Evolutionary conservation across 2,329 filamentous ascomycete genomes (phyloP).

Genomic region (Trichoderma endophyticum): DNA sequence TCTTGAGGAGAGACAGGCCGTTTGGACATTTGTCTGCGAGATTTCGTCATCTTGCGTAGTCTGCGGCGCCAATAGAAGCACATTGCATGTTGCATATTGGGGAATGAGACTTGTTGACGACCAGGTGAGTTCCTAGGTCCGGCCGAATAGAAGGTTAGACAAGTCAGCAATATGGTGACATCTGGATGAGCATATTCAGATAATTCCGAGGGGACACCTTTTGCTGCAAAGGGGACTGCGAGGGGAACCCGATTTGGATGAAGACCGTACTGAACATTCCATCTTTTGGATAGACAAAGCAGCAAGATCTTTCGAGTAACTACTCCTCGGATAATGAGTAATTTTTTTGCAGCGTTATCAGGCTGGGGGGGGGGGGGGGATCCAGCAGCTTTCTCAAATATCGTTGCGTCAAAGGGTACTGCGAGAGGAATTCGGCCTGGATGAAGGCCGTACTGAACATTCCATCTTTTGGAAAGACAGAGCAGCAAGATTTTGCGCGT

Average conservation of each 20-base stretch:
- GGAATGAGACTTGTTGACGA: no score
- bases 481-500: no score
- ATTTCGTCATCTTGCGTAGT: no score
- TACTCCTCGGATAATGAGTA: slow-evolving; percentile 7
- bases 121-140: no score
- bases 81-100: no score
- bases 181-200: slow-evolving; percentile 68
- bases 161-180: slow-evolving; percentile 62
- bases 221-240: slow-evolving; percentile 46
- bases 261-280: slow-evolving; percentile 64
- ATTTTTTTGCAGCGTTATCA: neutral
- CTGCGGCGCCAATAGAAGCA: no score
- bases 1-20: no score
- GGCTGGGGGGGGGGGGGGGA: neutral
- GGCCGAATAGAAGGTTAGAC: slow-evolving; percentile 64
- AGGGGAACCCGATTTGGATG: slow-evolving; percentile 54
- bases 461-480: no score
- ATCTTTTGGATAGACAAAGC: slow-evolving; percentile 59
- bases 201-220: slow-evolving; percentile 56
- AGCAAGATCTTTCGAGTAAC: slow-evolving; percentile 45
- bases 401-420: no score
- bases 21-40: no score
- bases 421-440: no score
- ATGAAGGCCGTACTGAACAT: no score
- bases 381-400: neutral